A percentile compares a stretch with the other conserved stretches of the same genome.
These are phyloP conservation scores for Pseudogymnoascus sp. DNA, from an alignment of 2,329 filamentous ascomycete species.

Conservation along the genomic window DNA sequence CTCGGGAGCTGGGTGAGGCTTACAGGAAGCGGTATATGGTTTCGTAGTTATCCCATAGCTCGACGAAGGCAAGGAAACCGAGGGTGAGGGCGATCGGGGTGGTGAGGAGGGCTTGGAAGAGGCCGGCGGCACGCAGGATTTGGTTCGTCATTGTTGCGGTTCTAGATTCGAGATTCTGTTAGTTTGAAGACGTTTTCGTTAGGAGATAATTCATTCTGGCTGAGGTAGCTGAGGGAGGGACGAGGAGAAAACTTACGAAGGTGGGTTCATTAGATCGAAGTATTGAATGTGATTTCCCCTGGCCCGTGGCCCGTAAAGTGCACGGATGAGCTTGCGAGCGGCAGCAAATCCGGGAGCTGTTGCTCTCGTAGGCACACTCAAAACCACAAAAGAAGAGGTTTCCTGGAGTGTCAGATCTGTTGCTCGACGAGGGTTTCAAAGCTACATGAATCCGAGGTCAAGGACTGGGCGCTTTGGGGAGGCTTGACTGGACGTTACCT, in stretches of 20 bases:
- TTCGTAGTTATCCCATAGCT: slow-evolving; percentile 4
- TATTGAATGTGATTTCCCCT: background rate
- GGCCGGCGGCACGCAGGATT: slow-evolving; percentile 15
- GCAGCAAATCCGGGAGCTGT: background rate
- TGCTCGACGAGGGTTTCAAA: slow-evolving; percentile 5
- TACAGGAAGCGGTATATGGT: slow-evolving; percentile 6
- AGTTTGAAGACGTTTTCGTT: background rate
- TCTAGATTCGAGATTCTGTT: background rate
- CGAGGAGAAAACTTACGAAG: background rate
- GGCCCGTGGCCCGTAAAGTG: background rate
- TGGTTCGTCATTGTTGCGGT: slow-evolving; percentile 12
- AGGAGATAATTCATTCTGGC: background rate
- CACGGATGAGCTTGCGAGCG: background rate
- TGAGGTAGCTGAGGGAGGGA: background rate
- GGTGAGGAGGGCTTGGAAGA: slow-evolving; percentile 18
- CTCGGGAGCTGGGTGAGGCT: background rate
- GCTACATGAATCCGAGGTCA: background rate
- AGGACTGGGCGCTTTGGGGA: background rate
- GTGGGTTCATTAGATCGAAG: background rate
- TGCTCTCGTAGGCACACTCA: background rate
- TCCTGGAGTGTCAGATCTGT: background rate
- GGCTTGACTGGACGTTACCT: background rate
- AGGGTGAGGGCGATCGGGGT: slow-evolving; percentile 14
- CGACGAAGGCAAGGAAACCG: slow-evolving; percentile 1
- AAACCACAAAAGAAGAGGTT: background rate